Evolutionary conservation across 495 filamentous ascomycete species (phyloP).

Genomic region (Annulohypoxylon moriforme): DNA sequence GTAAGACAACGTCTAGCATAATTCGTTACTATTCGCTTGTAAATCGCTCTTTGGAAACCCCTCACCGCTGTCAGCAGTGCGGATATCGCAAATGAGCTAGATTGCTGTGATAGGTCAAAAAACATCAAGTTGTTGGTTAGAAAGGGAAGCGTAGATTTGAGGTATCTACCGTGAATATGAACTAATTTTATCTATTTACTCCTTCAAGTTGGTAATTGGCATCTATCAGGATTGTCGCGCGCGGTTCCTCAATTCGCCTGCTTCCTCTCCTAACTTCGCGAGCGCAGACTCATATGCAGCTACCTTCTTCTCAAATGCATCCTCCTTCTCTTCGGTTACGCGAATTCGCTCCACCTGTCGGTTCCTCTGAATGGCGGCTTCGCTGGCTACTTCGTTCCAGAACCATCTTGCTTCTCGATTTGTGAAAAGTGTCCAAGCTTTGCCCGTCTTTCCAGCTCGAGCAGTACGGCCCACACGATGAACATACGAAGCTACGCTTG

Average conservation of each 20-base stretch:
- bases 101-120: neutral
- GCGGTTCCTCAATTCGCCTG: slow-evolving; percentile 35
- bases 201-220: neutral
- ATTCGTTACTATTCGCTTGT: neutral
- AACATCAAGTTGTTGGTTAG: neutral
- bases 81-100: neutral
- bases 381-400: slow-evolving; percentile 76
- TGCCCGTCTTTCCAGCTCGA: slow-evolving; percentile 78
- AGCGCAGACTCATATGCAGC: slow-evolving; percentile 71
- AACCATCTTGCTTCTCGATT: slow-evolving; percentile 88
- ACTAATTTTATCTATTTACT: neutral
- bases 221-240: neutral
- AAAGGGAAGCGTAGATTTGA: neutral
- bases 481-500: slow-evolving; percentile 82
- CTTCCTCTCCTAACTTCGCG: slow-evolving; percentile 60
- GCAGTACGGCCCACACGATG: slow-evolving; percentile 95
- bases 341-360: slow-evolving; percentile 54
- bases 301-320: slow-evolving; percentile 64
- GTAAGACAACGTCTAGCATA: neutral
- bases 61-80: neutral
- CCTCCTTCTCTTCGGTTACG: slow-evolving; percentile 64
- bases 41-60: neutral
- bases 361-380: slow-evolving; percentile 47
- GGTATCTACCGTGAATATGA: neutral
- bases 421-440: slow-evolving; percentile 84